A percentile compares a stretch with the other conserved stretches of the same genome.
phyloP scores from a whole-genome alignment of 768 basidiomycete species.

The Tulasnella sp. region DNA sequence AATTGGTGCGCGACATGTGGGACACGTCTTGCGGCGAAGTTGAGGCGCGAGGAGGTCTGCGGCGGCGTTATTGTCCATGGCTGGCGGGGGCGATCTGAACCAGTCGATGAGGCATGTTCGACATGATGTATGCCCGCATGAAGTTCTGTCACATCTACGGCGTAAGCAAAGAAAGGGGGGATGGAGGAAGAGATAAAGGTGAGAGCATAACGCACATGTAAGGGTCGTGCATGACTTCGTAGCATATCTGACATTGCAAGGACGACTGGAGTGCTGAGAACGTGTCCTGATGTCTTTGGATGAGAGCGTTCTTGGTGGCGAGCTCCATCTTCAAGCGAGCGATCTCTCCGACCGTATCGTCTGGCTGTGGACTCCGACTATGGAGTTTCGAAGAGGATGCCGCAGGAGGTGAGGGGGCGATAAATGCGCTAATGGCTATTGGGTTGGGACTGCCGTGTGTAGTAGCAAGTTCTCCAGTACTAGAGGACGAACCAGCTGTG shows the following conservation, averaged over 20 bases:
- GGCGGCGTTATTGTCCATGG: conserved; percentile 19
- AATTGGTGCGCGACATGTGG: conserved; percentile 36
- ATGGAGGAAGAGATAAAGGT: conserved; percentile 46
- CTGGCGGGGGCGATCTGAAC: conserved; percentile 45
- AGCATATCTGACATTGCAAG: conserved; percentile 66
- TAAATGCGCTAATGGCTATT: no score
- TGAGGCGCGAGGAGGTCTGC: conserved; percentile 25
- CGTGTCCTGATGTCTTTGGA: conserved; percentile 42
- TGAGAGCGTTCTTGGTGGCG: conserved; percentile 29
- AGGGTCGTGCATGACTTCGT: conserved; percentile 61
- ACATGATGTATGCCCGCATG: conserved; percentile 16
- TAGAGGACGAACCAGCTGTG: no score
- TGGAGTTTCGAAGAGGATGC: no score
- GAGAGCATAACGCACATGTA: conserved; percentile 42
- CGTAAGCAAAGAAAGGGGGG: conserved; percentile 42
- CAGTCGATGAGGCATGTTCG: conserved; percentile 45
- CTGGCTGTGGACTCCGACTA: conserved; percentile 8
- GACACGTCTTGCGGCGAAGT: conserved; percentile 30
- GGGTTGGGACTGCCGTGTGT: no score
- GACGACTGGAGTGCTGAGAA: conserved; percentile 48
- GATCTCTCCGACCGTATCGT: conserved; percentile 7
- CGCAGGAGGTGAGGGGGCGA: no score
- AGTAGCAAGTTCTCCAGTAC: no score
- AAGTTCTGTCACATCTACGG: neutral
- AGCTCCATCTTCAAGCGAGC: conserved; percentile 13